Base-by-base conservation (phyloP, 495 filamentous ascomycete genomes). In the Haplographium delicatum region DNA sequence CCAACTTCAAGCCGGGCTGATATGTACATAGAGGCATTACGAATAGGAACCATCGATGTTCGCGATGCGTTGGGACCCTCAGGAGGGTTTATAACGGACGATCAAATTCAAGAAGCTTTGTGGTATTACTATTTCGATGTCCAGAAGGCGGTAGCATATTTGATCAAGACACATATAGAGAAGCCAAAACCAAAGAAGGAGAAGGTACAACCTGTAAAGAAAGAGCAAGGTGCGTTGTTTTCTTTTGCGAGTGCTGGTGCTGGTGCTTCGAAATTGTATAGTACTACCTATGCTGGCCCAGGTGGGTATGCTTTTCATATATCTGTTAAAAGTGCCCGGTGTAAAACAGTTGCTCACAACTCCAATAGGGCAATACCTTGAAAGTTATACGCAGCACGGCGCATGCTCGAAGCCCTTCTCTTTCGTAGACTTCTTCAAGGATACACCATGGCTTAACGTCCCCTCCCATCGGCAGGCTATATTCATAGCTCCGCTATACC, bases 111-210 rank as follows among this genome's bases (percentile, higher is more conserved):
- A 63, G 94, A 97, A 44, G 77, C 89, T 0, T 65, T 98, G 25
- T 98, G 89, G 88, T 80, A 97, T 65, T 96, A 96, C 65, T 98
- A 91, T 65, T 96, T 88, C 62, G 91, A 98, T 63, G 73, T 95
- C 22, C 80, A 81, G 22, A 95, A 96, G 62, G 78, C 88, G 0
- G 83, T 90, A 16, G 72, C 78, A 49, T 95, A 91, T 60, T 67
- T 98, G 30, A 71, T 81, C 37, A 79, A 83, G 81, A 82, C 69
- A 58, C 68, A 68, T 52, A 64, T 73, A 37, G 58, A 65, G 51
- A 74, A 73, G 26, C 59, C 57, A 46, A 72, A 71, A 39, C 40
- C n/a, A 31, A 56, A 60, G 51, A 58, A 68, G 56, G 66, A 65
- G 26, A 76, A 75, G 51, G 71, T 66, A 46, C 68, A 71, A 48